Percentiles rank a stretch among this genome's conserved stretches.
Evolutionary conservation across 2,329 filamentous ascomycete genomes (phyloP).

Genomic region (Penicillium sp.): DNA sequence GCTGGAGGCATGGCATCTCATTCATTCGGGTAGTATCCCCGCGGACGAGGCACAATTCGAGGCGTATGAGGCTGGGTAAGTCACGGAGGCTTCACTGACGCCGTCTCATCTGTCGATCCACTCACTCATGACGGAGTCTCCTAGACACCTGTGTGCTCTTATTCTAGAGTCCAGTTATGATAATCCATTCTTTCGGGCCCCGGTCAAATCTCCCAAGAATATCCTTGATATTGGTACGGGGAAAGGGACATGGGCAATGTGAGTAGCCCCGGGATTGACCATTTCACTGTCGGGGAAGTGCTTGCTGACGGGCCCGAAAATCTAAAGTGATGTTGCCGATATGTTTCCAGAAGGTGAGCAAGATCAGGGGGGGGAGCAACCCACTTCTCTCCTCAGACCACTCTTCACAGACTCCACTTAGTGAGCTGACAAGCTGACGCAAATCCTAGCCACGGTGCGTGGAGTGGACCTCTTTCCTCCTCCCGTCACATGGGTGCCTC

Average conservation of each 20-base stretch:
- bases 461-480: conserved; percentile 24
- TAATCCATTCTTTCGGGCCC: conserved; percentile 9
- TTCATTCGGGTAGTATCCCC: conserved; percentile 3
- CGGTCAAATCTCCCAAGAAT: neutral
- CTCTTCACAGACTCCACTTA: neutral
- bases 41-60: conserved; percentile 10
- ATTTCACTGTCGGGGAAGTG: neutral
- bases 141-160: conserved; percentile 7
- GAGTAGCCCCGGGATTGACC: neutral
- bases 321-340: conserved; percentile 15
- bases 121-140: neutral
- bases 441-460: conserved; percentile 10
- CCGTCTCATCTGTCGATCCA: neutral
- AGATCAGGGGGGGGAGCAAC: too few species aligned
- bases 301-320: neutral
- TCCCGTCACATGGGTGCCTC: conserved; percentile 21
- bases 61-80: conserved; percentile 10
- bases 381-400: too few species aligned
- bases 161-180: conserved; percentile 7
- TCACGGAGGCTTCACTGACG: neutral
- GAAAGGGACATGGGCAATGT: conserved; percentile 11
- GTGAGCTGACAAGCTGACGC: neutral
- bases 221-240: conserved; percentile 11
- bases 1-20: neutral
- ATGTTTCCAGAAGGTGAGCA: conserved; percentile 14